These are phyloP conservation scores for Aspergillus fumigatus DNA, from an alignment of 2,329 filamentous ascomycete genomes.

Conservation along the genomic window DNA sequence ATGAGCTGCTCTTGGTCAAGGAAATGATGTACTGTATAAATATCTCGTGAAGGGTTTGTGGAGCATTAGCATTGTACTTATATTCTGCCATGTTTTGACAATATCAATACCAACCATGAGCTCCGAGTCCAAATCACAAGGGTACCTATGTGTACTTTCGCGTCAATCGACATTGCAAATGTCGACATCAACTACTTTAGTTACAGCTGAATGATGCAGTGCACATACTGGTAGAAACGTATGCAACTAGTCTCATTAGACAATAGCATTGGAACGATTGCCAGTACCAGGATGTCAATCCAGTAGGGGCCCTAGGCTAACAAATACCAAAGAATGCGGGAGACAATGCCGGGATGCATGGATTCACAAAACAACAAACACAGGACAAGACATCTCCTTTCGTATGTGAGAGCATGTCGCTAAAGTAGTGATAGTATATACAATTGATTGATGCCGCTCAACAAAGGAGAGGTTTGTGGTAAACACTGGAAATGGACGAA, in stretches of 20 bases:
- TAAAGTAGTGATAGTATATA: neutral
- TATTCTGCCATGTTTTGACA: slow-evolving; percentile 3
- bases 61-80: slow-evolving; percentile 5
- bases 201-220: no score
- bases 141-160: neutral
- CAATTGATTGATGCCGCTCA: neutral
- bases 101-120: neutral
- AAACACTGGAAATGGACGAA: slow-evolving; percentile 6
- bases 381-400: neutral
- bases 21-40: slow-evolving; percentile 42
- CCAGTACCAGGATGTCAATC: neutral
- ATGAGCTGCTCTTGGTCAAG: neutral
- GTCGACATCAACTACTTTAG: no score
- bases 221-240: neutral
- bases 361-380: neutral
- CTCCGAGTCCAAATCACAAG: neutral
- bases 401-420: slow-evolving; percentile 4
- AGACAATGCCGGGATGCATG: neutral
- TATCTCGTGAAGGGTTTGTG: neutral
- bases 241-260: neutral
- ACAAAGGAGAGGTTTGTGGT: neutral
- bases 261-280: neutral
- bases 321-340: neutral
- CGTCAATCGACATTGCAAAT: neutral
- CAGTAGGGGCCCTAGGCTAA: neutral